Percentiles rank a stretch among this genome's conserved stretches.
These are phyloP conservation scores for Calocybe gambosa DNA, from an alignment of 1,284 basidiomycete species.

Conservation along the genomic window DNA sequence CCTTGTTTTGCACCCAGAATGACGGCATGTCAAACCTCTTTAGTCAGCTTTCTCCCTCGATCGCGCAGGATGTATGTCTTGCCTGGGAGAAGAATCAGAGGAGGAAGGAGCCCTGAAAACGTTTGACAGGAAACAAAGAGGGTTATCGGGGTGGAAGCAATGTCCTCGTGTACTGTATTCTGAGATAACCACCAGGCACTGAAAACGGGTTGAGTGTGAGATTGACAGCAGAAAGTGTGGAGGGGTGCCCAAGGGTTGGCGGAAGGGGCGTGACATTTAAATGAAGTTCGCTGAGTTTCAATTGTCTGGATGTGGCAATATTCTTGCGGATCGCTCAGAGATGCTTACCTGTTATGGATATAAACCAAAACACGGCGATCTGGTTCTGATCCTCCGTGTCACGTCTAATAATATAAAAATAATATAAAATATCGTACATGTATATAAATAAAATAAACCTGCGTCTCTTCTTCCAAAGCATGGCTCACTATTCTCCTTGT, in stretches of 20 bases:
- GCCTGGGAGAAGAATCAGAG: background rate
- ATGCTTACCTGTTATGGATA: background rate
- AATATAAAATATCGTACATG: background rate
- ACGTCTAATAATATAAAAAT: background rate
- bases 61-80: background rate
- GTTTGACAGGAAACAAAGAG: constrained; percentile 1
- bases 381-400: constrained; percentile 5
- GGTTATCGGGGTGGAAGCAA: background rate
- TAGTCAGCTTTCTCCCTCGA: background rate
- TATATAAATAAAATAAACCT: background rate
- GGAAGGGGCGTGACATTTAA: constrained; percentile 2
- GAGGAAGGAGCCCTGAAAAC: constrained; percentile 1
- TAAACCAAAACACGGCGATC: constrained; percentile 11
- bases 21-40: background rate
- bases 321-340: constrained; percentile 15
- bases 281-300: constrained; percentile 10
- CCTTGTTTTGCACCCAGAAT: background rate
- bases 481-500: constrained; percentile 1
- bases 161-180: constrained; percentile 2
- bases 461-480: background rate
- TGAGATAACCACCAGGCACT: background rate
- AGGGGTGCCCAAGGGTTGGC: background rate
- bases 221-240: constrained; percentile 9
- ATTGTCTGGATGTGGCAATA: constrained; percentile 5
- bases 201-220: background rate